These are phyloP conservation scores for Yamadazyma oceani DNA, from an alignment of 1,139 yeast genomes.

Conservation along the genomic window DNA sequence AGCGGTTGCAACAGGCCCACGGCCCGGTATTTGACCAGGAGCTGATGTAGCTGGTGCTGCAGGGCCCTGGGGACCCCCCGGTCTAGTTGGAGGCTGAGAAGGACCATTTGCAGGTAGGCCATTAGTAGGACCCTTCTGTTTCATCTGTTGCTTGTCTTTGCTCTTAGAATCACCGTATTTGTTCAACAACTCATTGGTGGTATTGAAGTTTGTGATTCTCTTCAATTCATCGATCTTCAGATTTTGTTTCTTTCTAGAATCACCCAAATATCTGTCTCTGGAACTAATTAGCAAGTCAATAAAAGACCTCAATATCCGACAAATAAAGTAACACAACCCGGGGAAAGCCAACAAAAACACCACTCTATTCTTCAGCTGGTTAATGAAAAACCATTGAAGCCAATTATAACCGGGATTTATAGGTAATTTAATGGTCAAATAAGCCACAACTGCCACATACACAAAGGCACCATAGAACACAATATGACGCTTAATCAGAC, in stretches of 20 bases:
- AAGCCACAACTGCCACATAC: slow-evolving; percentile 33
- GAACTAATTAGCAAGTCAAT: slow-evolving; percentile 27
- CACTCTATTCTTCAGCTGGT: slow-evolving; percentile 23
- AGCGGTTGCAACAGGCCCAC: too few relatives aligned
- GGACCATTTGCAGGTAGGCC: too few relatives aligned
- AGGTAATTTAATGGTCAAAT: slow-evolving; percentile 26
- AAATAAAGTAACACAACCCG: slow-evolving; percentile 20
- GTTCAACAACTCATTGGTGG: slow-evolving; percentile 69
- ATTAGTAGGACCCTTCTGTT: too few relatives aligned
- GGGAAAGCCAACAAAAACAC: slow-evolving; percentile 31
- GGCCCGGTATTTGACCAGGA: too few relatives aligned
- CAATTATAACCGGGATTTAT: slow-evolving; percentile 18
- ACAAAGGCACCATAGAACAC: slow-evolving; percentile 27
- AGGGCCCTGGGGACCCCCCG: too few relatives aligned
- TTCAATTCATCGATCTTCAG: slow-evolving; percentile 74
- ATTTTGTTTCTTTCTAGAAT: slow-evolving; percentile 51
- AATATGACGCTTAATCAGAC: slow-evolving; percentile 13
- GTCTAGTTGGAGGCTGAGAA: too few relatives aligned
- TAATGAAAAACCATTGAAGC: slow-evolving; percentile 25
- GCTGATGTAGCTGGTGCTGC: too few relatives aligned
- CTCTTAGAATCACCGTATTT: slow-evolving; percentile 45
- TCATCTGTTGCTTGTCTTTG: not conserved
- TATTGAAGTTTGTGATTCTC: slow-evolving; percentile 72
- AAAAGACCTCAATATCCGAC: slow-evolving; percentile 21
- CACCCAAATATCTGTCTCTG: slow-evolving; percentile 19